phyloP scores from a whole-genome alignment of 169 alveolate genomes.

The Eimeria sp. region DNA sequence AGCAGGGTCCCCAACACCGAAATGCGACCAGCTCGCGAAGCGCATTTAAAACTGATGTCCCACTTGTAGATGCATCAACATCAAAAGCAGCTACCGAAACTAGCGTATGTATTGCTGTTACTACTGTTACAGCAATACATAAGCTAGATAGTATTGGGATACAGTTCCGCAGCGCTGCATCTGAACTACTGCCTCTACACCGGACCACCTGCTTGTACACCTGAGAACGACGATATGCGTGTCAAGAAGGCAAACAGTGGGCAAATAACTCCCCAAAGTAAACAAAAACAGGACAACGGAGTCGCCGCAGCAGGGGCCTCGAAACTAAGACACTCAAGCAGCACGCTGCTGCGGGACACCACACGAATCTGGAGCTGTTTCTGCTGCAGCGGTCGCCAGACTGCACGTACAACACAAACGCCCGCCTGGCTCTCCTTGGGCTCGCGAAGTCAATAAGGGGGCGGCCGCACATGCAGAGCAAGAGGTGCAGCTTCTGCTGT shows the following conservation, averaged over 20 bases:
- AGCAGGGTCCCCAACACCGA: too few species aligned
- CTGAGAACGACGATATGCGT: not conserved
- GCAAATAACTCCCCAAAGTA: not conserved
- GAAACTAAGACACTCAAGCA: not conserved
- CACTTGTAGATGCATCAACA: too few species aligned
- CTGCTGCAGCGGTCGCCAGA: not conserved
- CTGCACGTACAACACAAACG: not conserved
- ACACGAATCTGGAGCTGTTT: not conserved
- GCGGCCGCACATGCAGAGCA: not conserved
- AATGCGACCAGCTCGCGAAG: too few species aligned
- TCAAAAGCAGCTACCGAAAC: too few species aligned
- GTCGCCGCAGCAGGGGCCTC: conserved; percentile 14
- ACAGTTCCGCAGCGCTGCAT: too few species aligned
- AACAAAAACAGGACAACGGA: not conserved
- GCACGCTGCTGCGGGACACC: not conserved
- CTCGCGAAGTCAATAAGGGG: not conserved
- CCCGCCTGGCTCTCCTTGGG: not conserved
- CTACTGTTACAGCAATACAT: too few species aligned
- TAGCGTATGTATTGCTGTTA: too few species aligned
- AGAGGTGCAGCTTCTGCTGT: not conserved
- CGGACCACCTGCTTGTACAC: not conserved
- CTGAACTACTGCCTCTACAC: not conserved
- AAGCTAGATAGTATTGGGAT: too few species aligned
- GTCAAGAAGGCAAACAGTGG: not conserved
- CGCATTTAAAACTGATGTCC: too few species aligned